Evolutionary conservation across 1,139 yeast species (phyloP), one percentile per base, ranked within the genome.

Genomic region (Nakaseomyces uthaithaninus): DNA sequence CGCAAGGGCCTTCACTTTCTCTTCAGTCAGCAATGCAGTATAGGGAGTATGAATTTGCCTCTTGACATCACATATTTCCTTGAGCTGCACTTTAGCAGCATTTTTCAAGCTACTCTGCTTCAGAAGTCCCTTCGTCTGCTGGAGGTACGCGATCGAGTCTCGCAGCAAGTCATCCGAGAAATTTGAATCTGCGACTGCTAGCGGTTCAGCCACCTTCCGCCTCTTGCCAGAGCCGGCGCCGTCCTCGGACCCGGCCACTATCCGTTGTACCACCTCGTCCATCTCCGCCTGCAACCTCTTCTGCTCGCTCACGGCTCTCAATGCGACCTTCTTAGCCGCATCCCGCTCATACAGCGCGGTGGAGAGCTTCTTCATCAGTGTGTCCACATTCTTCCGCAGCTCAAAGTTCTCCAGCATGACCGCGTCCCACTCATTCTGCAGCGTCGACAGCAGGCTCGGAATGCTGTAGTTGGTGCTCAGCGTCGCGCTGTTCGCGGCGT

Each of bases 381-480:
- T 66, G 38, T 70, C 74, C 37, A 89, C 67, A 51, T 81, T 89
- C 56, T 83, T 83, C 47, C 93, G 69, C 45, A 89, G 64, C 24
- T 80, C 72, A 55, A 84, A 87, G 35, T 82, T 70, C 56, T 91
- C 97, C 42, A 89, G 65, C 27, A 93, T 86, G 44, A 84, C 61
- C 0, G 95, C 75, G 56, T 91, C 96, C 89, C 94, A 89, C 57
- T 89, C 95, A 44, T 78, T 77, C 58, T 87, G 96, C 48, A 89
- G 75, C 1, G 81, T 68, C 1, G 85, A 67, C 38, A 89, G 66
- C 48, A 89, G 62, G 8, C 83, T 68, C 0, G 98, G 98, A 26
- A 89, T 83, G 3, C 94, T 83, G 39, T 59, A 59, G 37, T 57
- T 57, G 8, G 52, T 35, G 17, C 77, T 74, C 44, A 71, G 62